These are phyloP conservation scores for Stagonosporopsis cucurbitacearum DNA, from an alignment of 2,329 filamentous ascomycete genomes.

Conservation along the genomic window DNA sequence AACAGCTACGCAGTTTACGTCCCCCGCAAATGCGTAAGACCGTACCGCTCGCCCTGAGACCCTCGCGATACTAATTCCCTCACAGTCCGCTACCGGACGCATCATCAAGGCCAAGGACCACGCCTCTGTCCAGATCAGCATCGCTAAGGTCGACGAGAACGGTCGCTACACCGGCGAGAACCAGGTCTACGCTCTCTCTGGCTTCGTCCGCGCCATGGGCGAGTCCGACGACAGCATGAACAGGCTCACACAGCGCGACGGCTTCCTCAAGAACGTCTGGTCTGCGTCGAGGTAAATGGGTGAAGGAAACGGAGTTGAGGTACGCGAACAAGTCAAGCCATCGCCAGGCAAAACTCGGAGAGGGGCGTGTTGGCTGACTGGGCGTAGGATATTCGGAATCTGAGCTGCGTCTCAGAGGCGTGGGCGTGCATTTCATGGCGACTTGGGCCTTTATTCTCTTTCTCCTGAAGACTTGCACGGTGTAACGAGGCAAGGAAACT, in stretches of 20 bases:
- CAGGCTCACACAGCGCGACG: conserved; percentile 93
- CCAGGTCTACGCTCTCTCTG: conserved; percentile 96
- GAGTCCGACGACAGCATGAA: conserved; percentile 98
- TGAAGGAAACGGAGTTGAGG: conserved; percentile 42
- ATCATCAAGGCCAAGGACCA: conserved; percentile 99
- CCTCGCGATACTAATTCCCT: conserved; percentile 30
- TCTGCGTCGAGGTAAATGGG: conserved; percentile 66
- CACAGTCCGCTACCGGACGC: conserved; percentile 65
- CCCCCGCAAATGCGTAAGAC: conserved; percentile 52
- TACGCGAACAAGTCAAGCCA: conserved; percentile 18
- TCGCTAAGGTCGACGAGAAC: conserved; percentile 99
- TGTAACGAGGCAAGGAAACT: conserved; percentile 43
- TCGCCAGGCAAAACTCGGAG: background rate
- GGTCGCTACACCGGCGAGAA: conserved; percentile 96
- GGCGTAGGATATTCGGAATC: conserved; percentile 37
- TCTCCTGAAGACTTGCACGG: conserved; percentile 36
- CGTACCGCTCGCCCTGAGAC: conserved; percentile 8
- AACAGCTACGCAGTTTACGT: conserved; percentile 37
- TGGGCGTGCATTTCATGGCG: conserved; percentile 40
- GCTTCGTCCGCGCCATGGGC: conserved; percentile 96
- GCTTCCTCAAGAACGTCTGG: conserved; percentile 97
- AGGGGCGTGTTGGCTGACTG: conserved; percentile 21
- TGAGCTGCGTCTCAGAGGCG: conserved; percentile 33
- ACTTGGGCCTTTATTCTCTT: conserved; percentile 37
- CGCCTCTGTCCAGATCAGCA: conserved; percentile 94